Evolutionary conservation across 805 yeast species (phyloP).

Genomic region (Candida sphagnicola): DNA sequence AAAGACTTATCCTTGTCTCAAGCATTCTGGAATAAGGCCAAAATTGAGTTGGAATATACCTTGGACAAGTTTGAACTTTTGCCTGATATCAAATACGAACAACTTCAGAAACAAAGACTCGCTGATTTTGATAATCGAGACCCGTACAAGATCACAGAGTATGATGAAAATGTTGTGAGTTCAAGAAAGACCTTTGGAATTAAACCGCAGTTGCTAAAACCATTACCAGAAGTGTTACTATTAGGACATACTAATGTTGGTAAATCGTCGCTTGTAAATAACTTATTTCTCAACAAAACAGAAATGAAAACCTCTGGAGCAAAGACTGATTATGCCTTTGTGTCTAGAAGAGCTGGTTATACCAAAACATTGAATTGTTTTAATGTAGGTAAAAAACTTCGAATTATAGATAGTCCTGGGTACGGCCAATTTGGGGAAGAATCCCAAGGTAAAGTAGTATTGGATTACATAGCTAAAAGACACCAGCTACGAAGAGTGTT

Average conservation of each 20-base stretch:
- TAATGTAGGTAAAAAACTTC: conserved; percentile 57
- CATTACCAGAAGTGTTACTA: conserved; percentile 67
- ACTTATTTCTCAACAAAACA: conserved; percentile 42
- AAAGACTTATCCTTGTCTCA: conserved; percentile 20
- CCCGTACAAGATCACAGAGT: conserved; percentile 19
- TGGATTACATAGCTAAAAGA: conserved; percentile 57
- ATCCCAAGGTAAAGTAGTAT: conserved; percentile 66
- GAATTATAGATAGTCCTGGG: conserved; percentile 86
- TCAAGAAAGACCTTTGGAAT: conserved; percentile 28
- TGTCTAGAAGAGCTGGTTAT: conserved; percentile 53
- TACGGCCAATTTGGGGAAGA: conserved; percentile 70
- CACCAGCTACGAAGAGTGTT: conserved; percentile 54
- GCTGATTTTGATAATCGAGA: conserved; percentile 16
- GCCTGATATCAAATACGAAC: conserved; percentile 49
- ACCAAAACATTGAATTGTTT: conserved; percentile 68
- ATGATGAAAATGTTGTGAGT: conserved; percentile 12
- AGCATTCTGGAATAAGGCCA: conserved; percentile 40
- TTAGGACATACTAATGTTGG: conserved; percentile 87
- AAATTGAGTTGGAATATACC: conserved; percentile 57
- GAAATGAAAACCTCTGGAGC: conserved; percentile 19
- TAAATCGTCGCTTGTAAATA: conserved; percentile 72
- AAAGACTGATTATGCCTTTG: conserved; percentile 41
- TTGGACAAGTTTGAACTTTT: conserved; percentile 48
- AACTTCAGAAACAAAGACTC: conserved; percentile 12
- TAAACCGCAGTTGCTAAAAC: conserved; percentile 25